Evolutionary conservation across 106 monocot genomes (phyloP), one percentile per base, ranked within the genome.

Genomic region (Cymbidium sinense): DNA sequence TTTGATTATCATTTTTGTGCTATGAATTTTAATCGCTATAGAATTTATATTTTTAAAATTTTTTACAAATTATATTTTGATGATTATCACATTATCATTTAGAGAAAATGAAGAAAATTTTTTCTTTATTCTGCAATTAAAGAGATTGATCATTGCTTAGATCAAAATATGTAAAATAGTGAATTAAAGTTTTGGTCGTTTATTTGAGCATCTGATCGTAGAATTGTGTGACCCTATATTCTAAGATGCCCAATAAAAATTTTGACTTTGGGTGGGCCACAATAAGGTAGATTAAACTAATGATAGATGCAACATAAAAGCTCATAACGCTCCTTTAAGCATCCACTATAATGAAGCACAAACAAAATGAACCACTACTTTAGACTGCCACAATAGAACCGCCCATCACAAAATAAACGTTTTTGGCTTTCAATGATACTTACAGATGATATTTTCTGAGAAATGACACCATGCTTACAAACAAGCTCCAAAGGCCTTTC

Each of bases 401-500:
- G 33, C 8, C 9, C 69, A 69, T 33, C 37, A 71, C 37, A 36
- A 37, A 71, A 67, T 23, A n/a, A 20, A 58, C 23, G 31, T 30
- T 2, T 12, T 65, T 67, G 4, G 71, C 4, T 71, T 71, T 1
- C 35, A 10, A 18, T 5, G 15, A 27, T 18, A 82, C 92, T 92
- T 90, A 99, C 98, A 79, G 72, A 74, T 75, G 92, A 92, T 23
- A 67, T 28, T 76, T 81, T 91, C 82, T 94, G 98, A 70, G 87
- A 92, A 74, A 94, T 94, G 43, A 44, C 39, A 34, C 94, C 92
- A 88, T 92, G 94, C 83, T 94, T 99, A 74, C 83, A 89, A 39
- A 90, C 62, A 31, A 99, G 81, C 71, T 90, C 94, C 71, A 75
- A 87, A 78, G 98, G 94, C 83, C 86, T 92, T 80, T 94, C 94